Base-by-base conservation (phyloP, 2,329 filamentous ascomycete species). In the Aspergillus fructus region DNA sequence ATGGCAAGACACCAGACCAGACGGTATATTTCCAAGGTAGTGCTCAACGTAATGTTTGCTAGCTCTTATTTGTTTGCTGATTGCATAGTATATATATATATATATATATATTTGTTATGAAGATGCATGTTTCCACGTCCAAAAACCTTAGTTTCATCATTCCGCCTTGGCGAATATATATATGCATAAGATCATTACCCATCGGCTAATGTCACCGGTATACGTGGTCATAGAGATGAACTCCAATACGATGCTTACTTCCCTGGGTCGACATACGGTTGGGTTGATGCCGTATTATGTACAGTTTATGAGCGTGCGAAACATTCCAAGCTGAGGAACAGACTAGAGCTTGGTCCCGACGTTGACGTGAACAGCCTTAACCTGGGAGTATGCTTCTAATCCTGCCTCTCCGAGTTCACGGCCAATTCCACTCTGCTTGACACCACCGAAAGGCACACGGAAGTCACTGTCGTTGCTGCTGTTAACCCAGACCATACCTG, bases 401-500 rank as follows among this genome's bases (percentile, higher is more conserved):
- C 83, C 83, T 49, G 83, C 83, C 71, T 86, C 83, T 15, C 84
- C 84, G 11, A 86, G 72, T 71, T 87, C 85, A 50, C 84, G 73
- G 21, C 85, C 85, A 67, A 86, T 85, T 3, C 85, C 85, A 63
- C 78, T 82, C 74, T 86, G 82, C 76, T 87, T 87, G 37, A 85
- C 82, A 41, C 84, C 84, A 24, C 84, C 84, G 64, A 87, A 87
- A 0, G 84, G 84, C 46, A 86, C 77, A 8, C 76, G 72, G 66
- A 76, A 74, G 58, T 77, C 72, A 47, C 71, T 71, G 62, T 78
- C 75, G 56, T 79, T 82, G 71, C 80, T 81, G 64, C 79, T 83
- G 65, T 90, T 90, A 68, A 90, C 83, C 77, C 86, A 88, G 3
- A 90, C 86, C 81, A 88, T 89, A 30, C 88, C 88, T 12, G 84